Evolutionary conservation across 2,329 filamentous ascomycete genomes (phyloP), one percentile per base, ranked within the genome.

Genomic region (Xylariaceae sp.): DNA sequence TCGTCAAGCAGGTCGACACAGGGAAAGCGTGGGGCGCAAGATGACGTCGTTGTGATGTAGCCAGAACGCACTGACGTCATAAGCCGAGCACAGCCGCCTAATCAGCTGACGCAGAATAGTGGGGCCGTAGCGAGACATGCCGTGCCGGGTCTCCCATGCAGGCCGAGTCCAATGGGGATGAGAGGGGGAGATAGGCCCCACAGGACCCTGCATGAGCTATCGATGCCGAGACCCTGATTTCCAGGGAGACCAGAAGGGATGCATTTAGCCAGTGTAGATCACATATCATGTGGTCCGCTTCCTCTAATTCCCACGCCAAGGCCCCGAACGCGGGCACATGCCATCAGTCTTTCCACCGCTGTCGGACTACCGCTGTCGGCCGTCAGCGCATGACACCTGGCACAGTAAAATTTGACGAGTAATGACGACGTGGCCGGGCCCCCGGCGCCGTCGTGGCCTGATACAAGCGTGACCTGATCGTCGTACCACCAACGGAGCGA

Each of bases 121-220:
- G 43, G 43, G 30, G 12, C 43, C 9, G 9, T 11, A 45, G 31
- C 12, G 26, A 49, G 41, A 55, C 45, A 19, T 39, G 51, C 35
- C 26, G 12, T 19, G 27, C 43, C 29, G 43, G 29, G 8, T 5
- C 5, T 4, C 29, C 43, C 43, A 45, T 45, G 43, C 43, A 32
- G 29, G 29, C 5, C 43, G 43, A n/a, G 29, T 30, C 43, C 43
- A 58, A 58, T 51, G 48, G 50, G 53, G 48, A 59, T 29, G 29
- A 12, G 27, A 31, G 43, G 4, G 43, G 27, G 26, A 45, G 4
- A 53, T 50, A 19, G 39, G 29, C 55, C 59, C 59, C 60, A 57
- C 63, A 65, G 62, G 65, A 60, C 65, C 65, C 65, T 67, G 65
- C 64, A 62, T 62, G 55, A 59, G 55, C 57, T 62, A 64, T 60